These are phyloP conservation scores for Bacterosira constricta DNA, from an alignment of 108 stramenopile species.

Conservation along the genomic window DNA sequence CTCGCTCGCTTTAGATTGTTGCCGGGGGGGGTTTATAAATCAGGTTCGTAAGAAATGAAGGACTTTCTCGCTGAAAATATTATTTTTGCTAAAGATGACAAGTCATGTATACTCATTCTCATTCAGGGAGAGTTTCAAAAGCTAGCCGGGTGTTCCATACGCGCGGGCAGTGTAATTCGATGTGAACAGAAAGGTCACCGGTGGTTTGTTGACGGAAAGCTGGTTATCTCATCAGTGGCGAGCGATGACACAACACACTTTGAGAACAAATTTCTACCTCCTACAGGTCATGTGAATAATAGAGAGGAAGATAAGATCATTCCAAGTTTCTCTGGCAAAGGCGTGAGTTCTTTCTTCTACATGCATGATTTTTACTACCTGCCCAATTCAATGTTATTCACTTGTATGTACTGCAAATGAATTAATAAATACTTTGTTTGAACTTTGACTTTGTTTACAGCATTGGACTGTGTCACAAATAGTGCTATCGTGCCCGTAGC, in stretches of 20 bases:
- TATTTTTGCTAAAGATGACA: no score
- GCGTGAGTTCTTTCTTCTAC: not conserved
- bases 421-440: not conserved
- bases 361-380: not conserved
- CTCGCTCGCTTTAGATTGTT: slow-evolving; percentile 34
- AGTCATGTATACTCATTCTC: no score
- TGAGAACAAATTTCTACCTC: slow-evolving; percentile 17
- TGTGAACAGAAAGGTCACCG: slow-evolving; percentile 26
- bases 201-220: slow-evolving; percentile 29
- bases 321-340: slow-evolving; percentile 33
- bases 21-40: slow-evolving; percentile 26
- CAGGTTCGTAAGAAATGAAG: no score
- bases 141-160: slow-evolving; percentile 24
- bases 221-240: slow-evolving; percentile 26
- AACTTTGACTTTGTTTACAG: not conserved
- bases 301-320: slow-evolving; percentile 24
- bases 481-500: slow-evolving; percentile 8
- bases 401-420: no score
- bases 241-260: slow-evolving; percentile 29
- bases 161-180: slow-evolving; percentile 26
- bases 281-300: slow-evolving; percentile 21
- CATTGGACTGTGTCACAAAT: slow-evolving; percentile 26
- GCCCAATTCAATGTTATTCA: no score
- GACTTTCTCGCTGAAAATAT: no score
- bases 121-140: slow-evolving; percentile 39